Conservation (phyloP, 805 yeast species). For the Ogataea neopini region DNA sequence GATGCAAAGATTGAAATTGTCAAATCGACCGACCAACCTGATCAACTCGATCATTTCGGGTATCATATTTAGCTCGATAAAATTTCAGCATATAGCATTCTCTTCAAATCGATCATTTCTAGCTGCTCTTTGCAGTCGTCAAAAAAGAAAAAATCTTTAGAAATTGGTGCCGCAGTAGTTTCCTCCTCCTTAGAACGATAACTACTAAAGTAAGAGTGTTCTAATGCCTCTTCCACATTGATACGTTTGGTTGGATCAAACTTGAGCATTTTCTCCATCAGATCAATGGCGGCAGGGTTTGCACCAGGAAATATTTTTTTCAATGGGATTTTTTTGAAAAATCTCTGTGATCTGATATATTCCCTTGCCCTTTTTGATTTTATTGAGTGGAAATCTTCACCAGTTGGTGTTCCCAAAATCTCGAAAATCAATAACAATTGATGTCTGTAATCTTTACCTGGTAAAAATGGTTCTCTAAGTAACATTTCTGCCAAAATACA, state of each 20-base stretch:
- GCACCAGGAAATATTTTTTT: slow-evolving; percentile 49
- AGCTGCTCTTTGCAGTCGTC: slow-evolving; percentile 54
- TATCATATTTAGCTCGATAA: slow-evolving; percentile 32
- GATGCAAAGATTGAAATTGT: slow-evolving; percentile 1
- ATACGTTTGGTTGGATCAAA: slow-evolving; percentile 84
- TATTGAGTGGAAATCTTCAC: slow-evolving; percentile 72
- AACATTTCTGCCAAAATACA: slow-evolving; percentile 75
- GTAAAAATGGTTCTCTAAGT: slow-evolving; percentile 62
- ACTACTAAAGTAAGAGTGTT: slow-evolving; percentile 71
- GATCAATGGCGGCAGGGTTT: slow-evolving; percentile 55
- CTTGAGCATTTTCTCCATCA: slow-evolving; percentile 69
- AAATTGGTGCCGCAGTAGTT: slow-evolving; percentile 54
- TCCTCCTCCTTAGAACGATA: slow-evolving; percentile 77
- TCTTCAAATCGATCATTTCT: slow-evolving; percentile 49
- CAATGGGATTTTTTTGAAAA: slow-evolving; percentile 57
- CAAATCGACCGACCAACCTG: no score
- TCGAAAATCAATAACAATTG: slow-evolving; percentile 68
- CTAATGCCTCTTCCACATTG: slow-evolving; percentile 76
- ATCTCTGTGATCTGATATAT: slow-evolving; percentile 68
- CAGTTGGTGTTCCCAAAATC: slow-evolving; percentile 69
- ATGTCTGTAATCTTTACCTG: slow-evolving; percentile 73
- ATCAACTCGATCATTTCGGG: no score
- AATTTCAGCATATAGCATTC: slow-evolving; percentile 53
- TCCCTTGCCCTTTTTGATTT: slow-evolving; percentile 76
- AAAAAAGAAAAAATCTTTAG: slow-evolving; percentile 57